A percentile compares a stretch with the other conserved stretches of the same genome.
These are phyloP conservation scores for Aleurites moluccanus DNA, from an alignment of 441 rosid species.

Conservation along the genomic window DNA sequence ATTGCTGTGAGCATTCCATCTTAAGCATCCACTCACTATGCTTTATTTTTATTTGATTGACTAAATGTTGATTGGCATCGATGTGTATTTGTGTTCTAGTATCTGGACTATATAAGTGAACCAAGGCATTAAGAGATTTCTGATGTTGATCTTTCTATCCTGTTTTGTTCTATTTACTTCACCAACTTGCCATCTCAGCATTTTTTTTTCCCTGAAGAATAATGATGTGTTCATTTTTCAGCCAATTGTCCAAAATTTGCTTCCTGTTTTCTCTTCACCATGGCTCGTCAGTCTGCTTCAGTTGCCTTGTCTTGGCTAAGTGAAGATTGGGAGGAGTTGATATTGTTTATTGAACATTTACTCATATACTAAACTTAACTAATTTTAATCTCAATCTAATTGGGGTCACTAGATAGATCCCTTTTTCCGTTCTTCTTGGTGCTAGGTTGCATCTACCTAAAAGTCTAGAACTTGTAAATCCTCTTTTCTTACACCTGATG, in stretches of 20 bases:
- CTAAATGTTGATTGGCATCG: background rate
- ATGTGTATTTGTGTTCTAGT: slow-evolving; percentile 4
- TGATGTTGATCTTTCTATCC: background rate
- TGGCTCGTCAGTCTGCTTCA: background rate
- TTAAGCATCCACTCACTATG: slow-evolving; percentile 2
- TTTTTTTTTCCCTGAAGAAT: background rate
- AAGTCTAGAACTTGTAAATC: background rate
- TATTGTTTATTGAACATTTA: background rate
- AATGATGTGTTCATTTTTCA: background rate
- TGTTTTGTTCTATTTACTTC: background rate
- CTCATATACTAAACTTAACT: background rate
- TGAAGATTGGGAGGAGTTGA: background rate
- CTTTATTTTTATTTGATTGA: background rate
- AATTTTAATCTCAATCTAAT: background rate
- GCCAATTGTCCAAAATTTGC: background rate
- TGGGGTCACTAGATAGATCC: background rate
- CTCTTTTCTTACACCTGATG: background rate
- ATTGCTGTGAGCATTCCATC: slow-evolving; percentile 59
- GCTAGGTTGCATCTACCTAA: background rate
- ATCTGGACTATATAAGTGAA: background rate
- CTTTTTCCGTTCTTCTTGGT: background rate
- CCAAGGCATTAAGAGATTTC: background rate
- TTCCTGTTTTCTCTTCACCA: background rate
- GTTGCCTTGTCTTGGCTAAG: background rate
- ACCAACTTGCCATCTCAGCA: background rate